Conservation (phyloP, 1,284 basidiomycete genomes). For the Leccinum fuscescens region DNA sequence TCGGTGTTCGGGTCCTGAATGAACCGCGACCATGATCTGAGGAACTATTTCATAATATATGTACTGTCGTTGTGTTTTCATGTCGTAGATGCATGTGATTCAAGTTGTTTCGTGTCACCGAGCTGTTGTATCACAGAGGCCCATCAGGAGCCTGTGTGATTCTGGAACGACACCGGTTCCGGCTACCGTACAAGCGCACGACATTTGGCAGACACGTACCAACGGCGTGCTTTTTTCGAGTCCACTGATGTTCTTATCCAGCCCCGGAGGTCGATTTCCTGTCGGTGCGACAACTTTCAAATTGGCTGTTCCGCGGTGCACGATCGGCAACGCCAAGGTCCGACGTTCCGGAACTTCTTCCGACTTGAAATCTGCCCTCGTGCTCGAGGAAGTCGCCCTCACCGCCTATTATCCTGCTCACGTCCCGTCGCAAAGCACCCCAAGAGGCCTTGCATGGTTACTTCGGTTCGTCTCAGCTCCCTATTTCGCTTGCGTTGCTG, state of each 20-base stretch:
- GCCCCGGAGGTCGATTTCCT: constrained; percentile 43
- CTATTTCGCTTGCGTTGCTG: neutral
- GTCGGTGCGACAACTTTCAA: constrained; percentile 58
- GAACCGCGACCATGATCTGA: neutral
- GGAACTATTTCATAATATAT: neutral
- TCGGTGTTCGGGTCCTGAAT: neutral
- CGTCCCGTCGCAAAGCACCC: constrained; percentile 21
- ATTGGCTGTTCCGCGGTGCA: constrained; percentile 39
- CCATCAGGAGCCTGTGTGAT: neutral
- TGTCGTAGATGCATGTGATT: neutral
- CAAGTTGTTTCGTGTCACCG: neutral
- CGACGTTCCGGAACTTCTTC: constrained; percentile 13
- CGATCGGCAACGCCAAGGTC: constrained; percentile 44
- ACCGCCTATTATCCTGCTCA: constrained; percentile 60
- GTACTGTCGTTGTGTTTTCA: neutral
- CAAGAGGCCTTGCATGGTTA: constrained; percentile 51
- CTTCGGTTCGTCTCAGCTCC: constrained; percentile 39
- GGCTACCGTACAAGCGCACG: neutral
- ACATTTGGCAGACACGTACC: neutral
- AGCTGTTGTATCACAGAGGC: too few species aligned
- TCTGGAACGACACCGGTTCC: neutral
- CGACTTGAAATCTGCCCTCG: constrained; percentile 40
- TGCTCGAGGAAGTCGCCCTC: constrained; percentile 56
- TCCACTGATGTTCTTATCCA: constrained; percentile 40
- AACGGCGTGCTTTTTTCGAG: neutral